Percentiles rank a stretch among this genome's conserved stretches.
These are phyloP conservation scores for Buddleja alternifolia DNA, from an alignment of 257 asterid genomes.

Conservation along the genomic window DNA sequence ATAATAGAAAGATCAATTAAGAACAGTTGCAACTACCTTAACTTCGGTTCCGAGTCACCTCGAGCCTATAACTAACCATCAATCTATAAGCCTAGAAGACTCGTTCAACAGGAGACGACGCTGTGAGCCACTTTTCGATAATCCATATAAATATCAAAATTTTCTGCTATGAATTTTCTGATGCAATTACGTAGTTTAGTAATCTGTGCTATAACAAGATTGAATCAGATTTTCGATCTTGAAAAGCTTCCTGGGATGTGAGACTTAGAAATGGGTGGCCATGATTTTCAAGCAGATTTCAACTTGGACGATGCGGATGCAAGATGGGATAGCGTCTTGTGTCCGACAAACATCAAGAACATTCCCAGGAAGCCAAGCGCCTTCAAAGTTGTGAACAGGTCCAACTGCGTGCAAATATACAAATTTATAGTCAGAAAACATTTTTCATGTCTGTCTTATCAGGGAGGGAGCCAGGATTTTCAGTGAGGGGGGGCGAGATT, in stretches of 20 bases:
- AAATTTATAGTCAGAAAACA: neutral
- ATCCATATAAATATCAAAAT: constrained; percentile 20
- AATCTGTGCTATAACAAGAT: constrained; percentile 33
- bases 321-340: constrained; percentile 66
- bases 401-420: constrained; percentile 55
- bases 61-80: neutral
- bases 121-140: no score
- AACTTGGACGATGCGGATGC: constrained; percentile 62
- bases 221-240: constrained; percentile 12
- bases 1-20: no score
- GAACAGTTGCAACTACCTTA: neutral
- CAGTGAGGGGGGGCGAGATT: no score
- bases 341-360: constrained; percentile 72
- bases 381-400: constrained; percentile 70
- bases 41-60: neutral
- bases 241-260: constrained; percentile 11
- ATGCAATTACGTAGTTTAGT: constrained; percentile 13
- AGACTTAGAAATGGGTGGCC: neutral
- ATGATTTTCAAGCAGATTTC: constrained; percentile 53
- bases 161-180: constrained; percentile 13
- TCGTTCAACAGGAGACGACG: neutral
- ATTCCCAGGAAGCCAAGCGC: constrained; percentile 67
- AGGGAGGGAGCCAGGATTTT: no score
- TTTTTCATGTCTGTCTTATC: no score
- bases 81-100: neutral